Percentiles rank a stretch among this genome's conserved stretches.
phyloP scores from a whole-genome alignment of 768 basidiomycete genomes.

The Grammothele lineata region DNA sequence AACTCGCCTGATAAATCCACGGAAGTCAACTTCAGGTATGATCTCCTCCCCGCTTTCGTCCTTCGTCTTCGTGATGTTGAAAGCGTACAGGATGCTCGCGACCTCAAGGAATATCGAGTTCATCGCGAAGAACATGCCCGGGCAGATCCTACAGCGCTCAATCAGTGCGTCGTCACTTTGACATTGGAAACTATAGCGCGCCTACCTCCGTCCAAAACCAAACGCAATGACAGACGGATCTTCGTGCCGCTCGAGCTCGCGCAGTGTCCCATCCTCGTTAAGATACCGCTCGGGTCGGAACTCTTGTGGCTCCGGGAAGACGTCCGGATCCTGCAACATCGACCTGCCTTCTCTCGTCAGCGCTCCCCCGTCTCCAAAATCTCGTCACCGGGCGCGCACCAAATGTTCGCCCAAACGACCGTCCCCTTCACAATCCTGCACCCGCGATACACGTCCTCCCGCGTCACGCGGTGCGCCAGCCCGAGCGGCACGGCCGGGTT shows the following conservation, averaged over 20 bases:
- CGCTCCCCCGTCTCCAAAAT: not conserved
- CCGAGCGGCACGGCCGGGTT: constrained; percentile 24
- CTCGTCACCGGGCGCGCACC: too few species aligned
- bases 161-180: not conserved
- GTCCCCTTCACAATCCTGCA: constrained; percentile 25
- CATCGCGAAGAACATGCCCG: constrained; percentile 25
- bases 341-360: constrained; percentile 16
- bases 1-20: constrained; percentile 20
- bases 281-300: constrained; percentile 28
- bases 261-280: constrained; percentile 5
- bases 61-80: constrained; percentile 20
- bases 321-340: constrained; percentile 24
- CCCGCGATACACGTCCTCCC: constrained; percentile 27
- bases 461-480: constrained; percentile 21
- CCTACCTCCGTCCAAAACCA: constrained; percentile 21
- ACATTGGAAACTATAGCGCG: not conserved
- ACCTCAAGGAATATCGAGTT: constrained; percentile 25
- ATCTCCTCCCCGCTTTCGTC: constrained; percentile 21
- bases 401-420: constrained; percentile 28
- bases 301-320: constrained; percentile 21
- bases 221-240: constrained; percentile 19
- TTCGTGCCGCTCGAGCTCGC: constrained; percentile 14
- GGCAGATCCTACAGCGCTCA: constrained; percentile 21
- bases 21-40: constrained; percentile 20
- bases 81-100: constrained; percentile 21